Evolutionary conservation across 805 yeast species (phyloP).

Genomic region (Nakazawaea anatomiae): DNA sequence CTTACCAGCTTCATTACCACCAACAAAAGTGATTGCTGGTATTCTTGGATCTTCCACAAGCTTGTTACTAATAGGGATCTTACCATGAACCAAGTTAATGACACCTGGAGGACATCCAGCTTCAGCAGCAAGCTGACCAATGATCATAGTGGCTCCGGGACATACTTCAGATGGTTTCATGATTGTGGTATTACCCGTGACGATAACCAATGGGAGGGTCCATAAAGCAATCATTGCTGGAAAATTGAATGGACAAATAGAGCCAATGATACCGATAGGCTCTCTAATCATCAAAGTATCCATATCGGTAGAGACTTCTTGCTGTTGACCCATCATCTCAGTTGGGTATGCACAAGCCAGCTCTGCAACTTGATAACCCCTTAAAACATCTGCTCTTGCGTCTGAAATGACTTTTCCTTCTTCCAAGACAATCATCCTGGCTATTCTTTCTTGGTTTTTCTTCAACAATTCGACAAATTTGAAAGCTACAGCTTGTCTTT

Average conservation of each 20-base stretch:
- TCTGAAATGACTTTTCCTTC: conserved; percentile 76
- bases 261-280: conserved; percentile 72
- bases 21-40: conserved; percentile 74
- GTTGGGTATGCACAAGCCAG: conserved; percentile 62
- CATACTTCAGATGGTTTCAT: conserved; percentile 70
- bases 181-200: conserved; percentile 69
- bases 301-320: conserved; percentile 70
- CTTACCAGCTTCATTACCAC: conserved; percentile 74
- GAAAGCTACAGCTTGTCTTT: conserved; percentile 61
- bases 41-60: conserved; percentile 67
- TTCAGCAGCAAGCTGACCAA: conserved; percentile 65
- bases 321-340: conserved; percentile 56
- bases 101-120: conserved; percentile 79
- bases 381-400: conserved; percentile 68
- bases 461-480: conserved; percentile 61
- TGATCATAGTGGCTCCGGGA: conserved; percentile 72
- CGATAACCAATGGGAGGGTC: conserved; percentile 57
- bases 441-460: conserved; percentile 62
- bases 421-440: conserved; percentile 58
- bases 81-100: conserved; percentile 67
- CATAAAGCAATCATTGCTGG: conserved; percentile 80
- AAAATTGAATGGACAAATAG: conserved; percentile 77
- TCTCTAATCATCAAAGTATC: conserved; percentile 73
- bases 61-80: conserved; percentile 65
- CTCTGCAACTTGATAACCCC: conserved; percentile 78